A percentile compares a stretch with the other conserved stretches of the same genome.
These are phyloP conservation scores for Thymus quinquecostatus DNA, from an alignment of 257 asterid genomes.

Conservation along the genomic window DNA sequence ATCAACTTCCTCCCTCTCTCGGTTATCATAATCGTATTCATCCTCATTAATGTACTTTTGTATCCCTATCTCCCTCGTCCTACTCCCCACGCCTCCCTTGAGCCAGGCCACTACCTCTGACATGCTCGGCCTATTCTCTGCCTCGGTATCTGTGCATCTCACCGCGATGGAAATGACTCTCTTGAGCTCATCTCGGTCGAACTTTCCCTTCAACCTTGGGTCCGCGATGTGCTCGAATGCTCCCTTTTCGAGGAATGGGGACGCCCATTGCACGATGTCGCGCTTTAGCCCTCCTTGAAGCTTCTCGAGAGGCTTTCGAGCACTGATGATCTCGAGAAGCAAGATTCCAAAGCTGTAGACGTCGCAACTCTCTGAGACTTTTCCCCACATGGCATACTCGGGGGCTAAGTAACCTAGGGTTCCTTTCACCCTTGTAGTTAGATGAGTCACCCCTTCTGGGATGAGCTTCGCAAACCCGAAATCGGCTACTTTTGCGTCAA, in stretches of 20 bases:
- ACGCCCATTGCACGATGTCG: conserved; percentile 75
- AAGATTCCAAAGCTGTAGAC: conserved; percentile 81
- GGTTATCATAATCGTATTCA: conserved; percentile 24
- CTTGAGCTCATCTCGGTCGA: conserved; percentile 42
- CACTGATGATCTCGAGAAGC: conserved; percentile 69
- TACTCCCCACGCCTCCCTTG: conserved; percentile 38
- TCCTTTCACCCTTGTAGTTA: conserved; percentile 81
- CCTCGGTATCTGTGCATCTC: conserved; percentile 54
- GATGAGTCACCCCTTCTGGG: conserved; percentile 74
- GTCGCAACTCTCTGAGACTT: conserved; percentile 78
- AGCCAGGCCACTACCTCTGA: conserved; percentile 66
- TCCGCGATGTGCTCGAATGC: conserved; percentile 66
- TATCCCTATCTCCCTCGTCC: conserved; percentile 37
- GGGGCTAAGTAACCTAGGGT: conserved; percentile 82
- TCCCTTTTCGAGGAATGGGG: conserved; percentile 54
- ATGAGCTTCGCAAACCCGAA: conserved; percentile 77
- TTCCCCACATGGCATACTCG: conserved; percentile 89
- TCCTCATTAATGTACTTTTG: conserved; percentile 18
- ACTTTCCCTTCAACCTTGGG: conserved; percentile 61
- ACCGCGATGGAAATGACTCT: conserved; percentile 48
- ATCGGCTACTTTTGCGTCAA: conserved; percentile 76
- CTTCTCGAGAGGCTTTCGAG: conserved; percentile 64
- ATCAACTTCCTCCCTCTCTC: conserved; percentile 15
- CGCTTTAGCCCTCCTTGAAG: conserved; percentile 69
- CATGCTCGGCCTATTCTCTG: conserved; percentile 77